A percentile compares a stretch with the other conserved stretches of the same genome.
Conservation (phyloP, 1,139 yeast species). For the Debaryomyces psychrophilus region DNA sequence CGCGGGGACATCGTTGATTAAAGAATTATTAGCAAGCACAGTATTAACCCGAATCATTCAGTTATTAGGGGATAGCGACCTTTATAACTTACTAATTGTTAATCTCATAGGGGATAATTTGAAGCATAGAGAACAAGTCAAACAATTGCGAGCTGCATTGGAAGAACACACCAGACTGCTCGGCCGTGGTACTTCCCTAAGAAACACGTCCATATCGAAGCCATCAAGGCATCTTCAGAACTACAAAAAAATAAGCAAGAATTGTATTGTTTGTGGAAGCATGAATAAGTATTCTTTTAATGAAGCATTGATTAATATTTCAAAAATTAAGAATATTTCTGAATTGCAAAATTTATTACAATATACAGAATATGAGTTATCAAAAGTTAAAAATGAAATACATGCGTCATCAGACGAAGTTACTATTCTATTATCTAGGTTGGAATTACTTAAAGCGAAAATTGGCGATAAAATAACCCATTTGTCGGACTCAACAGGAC, state of each 20-base stretch:
- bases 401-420: not conserved
- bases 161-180: constrained; percentile 56
- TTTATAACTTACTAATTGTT: constrained; percentile 68
- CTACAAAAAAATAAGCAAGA: constrained; percentile 12
- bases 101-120: constrained; percentile 65
- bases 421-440: constrained; percentile 10
- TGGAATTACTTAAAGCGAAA: constrained; percentile 16
- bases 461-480: constrained; percentile 15
- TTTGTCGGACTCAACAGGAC: not conserved
- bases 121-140: constrained; percentile 76
- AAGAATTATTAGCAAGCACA: constrained; percentile 65
- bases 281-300: constrained; percentile 45
- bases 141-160: constrained; percentile 68
- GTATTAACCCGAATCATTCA: constrained; percentile 51
- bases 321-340: constrained; percentile 20
- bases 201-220: constrained; percentile 11
- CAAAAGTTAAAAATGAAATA: constrained; percentile 5
- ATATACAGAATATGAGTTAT: constrained; percentile 24
- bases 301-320: constrained; percentile 37
- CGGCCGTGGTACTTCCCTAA: not conserved
- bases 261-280: constrained; percentile 22
- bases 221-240: constrained; percentile 7
- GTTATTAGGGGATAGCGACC: constrained; percentile 73
- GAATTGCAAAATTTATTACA: constrained; percentile 27
- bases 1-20: constrained; percentile 51